A percentile compares a stretch with the other conserved stretches of the same genome.
phyloP scores from a whole-genome alignment of 306 rosid genomes.

The Rubus parviflorus region DNA sequence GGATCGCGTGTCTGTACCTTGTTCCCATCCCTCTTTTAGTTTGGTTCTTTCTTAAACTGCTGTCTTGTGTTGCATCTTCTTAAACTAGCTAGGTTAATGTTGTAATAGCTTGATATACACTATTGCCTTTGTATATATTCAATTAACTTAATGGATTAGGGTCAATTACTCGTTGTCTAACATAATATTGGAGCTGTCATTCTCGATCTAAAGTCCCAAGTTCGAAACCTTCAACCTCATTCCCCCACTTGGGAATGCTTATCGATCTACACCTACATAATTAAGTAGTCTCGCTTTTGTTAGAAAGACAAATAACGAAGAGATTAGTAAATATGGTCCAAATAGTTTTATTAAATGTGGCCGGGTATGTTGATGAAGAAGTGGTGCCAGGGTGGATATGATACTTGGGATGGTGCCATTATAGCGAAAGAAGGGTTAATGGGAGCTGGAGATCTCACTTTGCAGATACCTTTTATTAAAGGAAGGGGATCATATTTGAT shows the following conservation, averaged over 20 bases:
- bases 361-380: not conserved
- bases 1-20: not conserved
- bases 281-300: not conserved
- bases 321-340: not conserved
- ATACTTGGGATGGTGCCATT: constrained; percentile 1
- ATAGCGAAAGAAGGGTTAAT: constrained; percentile 9
- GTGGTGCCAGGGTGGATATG: constrained; percentile 14
- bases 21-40: not conserved
- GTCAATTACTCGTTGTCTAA: not conserved
- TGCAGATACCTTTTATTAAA: constrained; percentile 10
- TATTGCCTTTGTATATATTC: not conserved
- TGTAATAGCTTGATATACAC: not conserved
- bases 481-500: constrained; percentile 6
- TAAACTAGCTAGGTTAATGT: not conserved
- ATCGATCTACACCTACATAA: not conserved
- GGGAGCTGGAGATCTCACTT: constrained; percentile 10
- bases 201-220: no score
- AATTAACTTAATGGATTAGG: no score
- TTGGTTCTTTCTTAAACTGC: not conserved
- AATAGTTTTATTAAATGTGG: not conserved
- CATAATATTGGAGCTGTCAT: not conserved
- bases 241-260: not conserved
- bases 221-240: no score
- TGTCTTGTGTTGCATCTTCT: not conserved
- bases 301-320: not conserved